Base-by-base conservation (phyloP, 495 filamentous ascomycete species). In the Tricharina praecox region DNA sequence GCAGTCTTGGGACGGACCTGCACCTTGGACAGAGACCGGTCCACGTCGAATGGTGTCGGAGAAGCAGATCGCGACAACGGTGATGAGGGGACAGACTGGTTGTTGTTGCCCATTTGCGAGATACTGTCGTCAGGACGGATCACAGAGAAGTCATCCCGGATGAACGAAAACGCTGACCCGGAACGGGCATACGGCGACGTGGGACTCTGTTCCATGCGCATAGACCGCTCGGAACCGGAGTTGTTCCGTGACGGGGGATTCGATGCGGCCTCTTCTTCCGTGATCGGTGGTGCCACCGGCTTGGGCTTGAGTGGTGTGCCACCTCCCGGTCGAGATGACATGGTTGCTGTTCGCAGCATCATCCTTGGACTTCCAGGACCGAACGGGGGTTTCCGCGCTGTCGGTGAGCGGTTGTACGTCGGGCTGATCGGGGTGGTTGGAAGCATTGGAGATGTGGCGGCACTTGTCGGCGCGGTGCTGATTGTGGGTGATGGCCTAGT, bases 391-490 rank as follows among this genome's bases (percentile, higher is more conserved):
- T 26, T 43, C 13, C 43, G 25, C 8, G 43, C 43, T 13, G 43
- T 46, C 5, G 43, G 30, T 20, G 43, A 35, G 13, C 24, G 20
- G 11, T 30, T 44, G 41, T n/a, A n/a, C n/a, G 11, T 8, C 20
- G 35, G 9, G 1, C 7, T 4, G 4, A 39, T 20, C 7, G 21
- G 40, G 40, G 25, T 25, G 16, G 15, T 13, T 23, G 45, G 23
- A 15, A n/a, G 30, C 45, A 21, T 8, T 4, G 45, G 45, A 9
- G 21, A 38, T n/a, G 45, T 25, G 2, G 33, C 18, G 26, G 25
- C 45, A 26, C 45, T 48, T 2, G 33, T 48, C 16, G 45, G 33
- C 13, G 45, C 45, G 8, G 45, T 48, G 23, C 45, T 48, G n/a
- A 25, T 43, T 7, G 40, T 43, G 10, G 40, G 40, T 3, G 40